Conservation (phyloP, 1,284 basidiomycete genomes). For the Rhodofomes roseus region DNA sequence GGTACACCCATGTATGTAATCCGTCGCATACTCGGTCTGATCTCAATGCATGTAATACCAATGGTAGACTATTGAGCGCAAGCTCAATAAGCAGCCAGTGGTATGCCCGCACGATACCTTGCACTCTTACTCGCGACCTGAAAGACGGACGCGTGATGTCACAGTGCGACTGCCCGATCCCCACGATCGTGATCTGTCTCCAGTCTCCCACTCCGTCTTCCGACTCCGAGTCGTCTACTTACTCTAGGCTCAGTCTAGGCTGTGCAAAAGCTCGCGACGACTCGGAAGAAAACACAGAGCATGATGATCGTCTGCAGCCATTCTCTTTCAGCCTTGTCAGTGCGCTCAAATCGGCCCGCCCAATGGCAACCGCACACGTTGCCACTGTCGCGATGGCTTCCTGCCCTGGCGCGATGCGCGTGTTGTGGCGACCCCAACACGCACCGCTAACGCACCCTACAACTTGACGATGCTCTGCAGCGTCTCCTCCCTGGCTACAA, state of each 20-base stretch:
- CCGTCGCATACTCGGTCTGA: no score
- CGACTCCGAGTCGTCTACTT: neutral
- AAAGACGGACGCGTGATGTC: slow-evolving; percentile 10
- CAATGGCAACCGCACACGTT: neutral
- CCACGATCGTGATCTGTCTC: neutral
- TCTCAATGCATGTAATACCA: no score
- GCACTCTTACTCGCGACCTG: no score
- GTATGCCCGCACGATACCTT: no score
- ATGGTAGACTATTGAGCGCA: no score
- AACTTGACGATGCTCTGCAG: neutral
- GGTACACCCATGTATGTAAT: no score
- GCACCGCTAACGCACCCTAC: neutral
- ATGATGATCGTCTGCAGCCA: neutral
- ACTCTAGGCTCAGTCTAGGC: neutral
- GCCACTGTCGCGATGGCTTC: neutral
- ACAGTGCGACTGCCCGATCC: slow-evolving; percentile 2
- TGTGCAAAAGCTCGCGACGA: no score
- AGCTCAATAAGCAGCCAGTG: no score
- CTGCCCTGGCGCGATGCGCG: neutral
- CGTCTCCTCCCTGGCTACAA: no score
- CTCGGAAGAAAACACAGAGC: neutral
- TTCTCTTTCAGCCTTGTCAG: neutral
- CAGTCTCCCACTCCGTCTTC: neutral
- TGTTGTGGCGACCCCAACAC: neutral
- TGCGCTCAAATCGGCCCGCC: neutral